Percentiles rank a stretch among this genome's conserved stretches.
These are phyloP conservation scores for Blastobotrys proliferans DNA, from an alignment of 1,139 yeast species.

Conservation along the genomic window DNA sequence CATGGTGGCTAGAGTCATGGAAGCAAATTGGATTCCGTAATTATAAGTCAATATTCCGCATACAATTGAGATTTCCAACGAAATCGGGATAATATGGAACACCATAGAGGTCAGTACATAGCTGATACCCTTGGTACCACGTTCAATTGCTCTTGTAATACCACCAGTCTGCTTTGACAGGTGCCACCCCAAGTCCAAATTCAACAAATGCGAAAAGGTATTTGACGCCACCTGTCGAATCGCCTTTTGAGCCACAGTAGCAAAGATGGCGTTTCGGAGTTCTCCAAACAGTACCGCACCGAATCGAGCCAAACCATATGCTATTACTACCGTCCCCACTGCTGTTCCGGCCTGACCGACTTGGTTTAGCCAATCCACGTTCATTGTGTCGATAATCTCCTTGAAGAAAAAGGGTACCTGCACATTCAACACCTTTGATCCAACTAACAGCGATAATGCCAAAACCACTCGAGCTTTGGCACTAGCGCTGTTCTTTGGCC, in stretches of 20 bases:
- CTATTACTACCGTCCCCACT: constrained; percentile 70
- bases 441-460: constrained; percentile 68
- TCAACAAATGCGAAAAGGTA: constrained; percentile 78
- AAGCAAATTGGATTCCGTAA: constrained; percentile 85
- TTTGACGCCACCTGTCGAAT: constrained; percentile 85
- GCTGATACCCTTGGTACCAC: constrained; percentile 97
- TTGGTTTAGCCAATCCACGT: constrained; percentile 80
- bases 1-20: constrained; percentile 86
- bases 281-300: constrained; percentile 95
- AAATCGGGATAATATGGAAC: constrained; percentile 88
- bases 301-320: constrained; percentile 91
- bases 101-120: constrained; percentile 94
- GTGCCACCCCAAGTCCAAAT: constrained; percentile 86
- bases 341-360: constrained; percentile 49
- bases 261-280: constrained; percentile 89
- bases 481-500: constrained; percentile 77
- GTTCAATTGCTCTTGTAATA: constrained; percentile 87
- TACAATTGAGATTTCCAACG: constrained; percentile 87
- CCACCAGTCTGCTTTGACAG: constrained; percentile 93
- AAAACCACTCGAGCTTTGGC: constrained; percentile 71
- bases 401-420: constrained; percentile 96
- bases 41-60: constrained; percentile 92
- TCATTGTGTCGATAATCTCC: constrained; percentile 85
- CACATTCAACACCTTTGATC: constrained; percentile 81
- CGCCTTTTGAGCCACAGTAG: constrained; percentile 93